Conservation (phyloP, 306 rosid genomes). For the Sechiopsis laciniata region DNA sequence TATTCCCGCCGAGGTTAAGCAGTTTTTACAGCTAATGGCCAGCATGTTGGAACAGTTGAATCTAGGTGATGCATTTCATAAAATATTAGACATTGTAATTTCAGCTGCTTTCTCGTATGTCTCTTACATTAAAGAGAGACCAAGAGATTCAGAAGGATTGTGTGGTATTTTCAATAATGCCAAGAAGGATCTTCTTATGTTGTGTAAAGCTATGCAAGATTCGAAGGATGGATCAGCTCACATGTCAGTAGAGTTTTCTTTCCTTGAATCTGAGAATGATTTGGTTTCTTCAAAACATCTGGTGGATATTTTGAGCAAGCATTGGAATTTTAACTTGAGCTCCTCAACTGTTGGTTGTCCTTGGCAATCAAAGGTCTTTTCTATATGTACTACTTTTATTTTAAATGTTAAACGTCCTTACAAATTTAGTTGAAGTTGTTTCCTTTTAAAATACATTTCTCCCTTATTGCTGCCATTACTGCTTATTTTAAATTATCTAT, state of each 20-base stretch:
- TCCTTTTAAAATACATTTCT: neutral
- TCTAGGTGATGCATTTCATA: slow-evolving; percentile 51
- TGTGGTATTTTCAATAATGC: slow-evolving; percentile 45
- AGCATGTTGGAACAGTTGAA: slow-evolving; percentile 59
- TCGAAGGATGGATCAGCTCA: slow-evolving; percentile 38
- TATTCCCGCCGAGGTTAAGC: slow-evolving; percentile 61
- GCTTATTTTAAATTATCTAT: slow-evolving; percentile 14
- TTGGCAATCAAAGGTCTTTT: slow-evolving; percentile 53
- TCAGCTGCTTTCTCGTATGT: slow-evolving; percentile 65
- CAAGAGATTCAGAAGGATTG: slow-evolving; percentile 45
- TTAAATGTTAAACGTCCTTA: slow-evolving; percentile 13
- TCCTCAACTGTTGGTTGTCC: slow-evolving; percentile 36
- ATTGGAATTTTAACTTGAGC: slow-evolving; percentile 39
- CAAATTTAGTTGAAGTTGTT: neutral
- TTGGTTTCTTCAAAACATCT: slow-evolving; percentile 56
- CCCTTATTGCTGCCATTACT: neutral
- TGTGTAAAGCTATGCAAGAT: slow-evolving; percentile 44
- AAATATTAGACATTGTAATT: slow-evolving; percentile 56
- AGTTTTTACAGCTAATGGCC: slow-evolving; percentile 58
- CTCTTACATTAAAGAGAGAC: slow-evolving; percentile 38
- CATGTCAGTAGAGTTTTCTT: slow-evolving; percentile 34
- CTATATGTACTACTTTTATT: slow-evolving; percentile 17
- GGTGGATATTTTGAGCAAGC: slow-evolving; percentile 60
- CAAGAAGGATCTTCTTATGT: slow-evolving; percentile 56
- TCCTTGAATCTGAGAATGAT: slow-evolving; percentile 50